Evolutionary conservation across 2,329 filamentous ascomycete species (phyloP), one percentile per base, ranked within the genome.

Genomic region (Xylariaceae sp.): DNA sequence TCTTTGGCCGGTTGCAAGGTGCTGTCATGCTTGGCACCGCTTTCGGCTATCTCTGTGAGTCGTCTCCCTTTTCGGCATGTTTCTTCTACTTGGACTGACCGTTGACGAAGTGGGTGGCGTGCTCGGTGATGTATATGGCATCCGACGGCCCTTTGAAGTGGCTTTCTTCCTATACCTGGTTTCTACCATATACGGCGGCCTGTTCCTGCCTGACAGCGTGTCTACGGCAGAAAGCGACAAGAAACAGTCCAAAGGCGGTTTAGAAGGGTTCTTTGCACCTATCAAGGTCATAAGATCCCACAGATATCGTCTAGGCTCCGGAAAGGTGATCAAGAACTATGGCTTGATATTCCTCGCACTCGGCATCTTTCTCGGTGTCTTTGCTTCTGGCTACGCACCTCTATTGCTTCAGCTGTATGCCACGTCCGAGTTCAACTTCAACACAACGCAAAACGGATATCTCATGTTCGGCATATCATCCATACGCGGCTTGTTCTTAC

Each of bases 311-410:
- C 66, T 81, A 0, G 58, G 60, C 1, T 72, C 75, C 44, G 85
- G 85, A 1, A 69, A 67, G 1, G 58, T 76, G 5, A 70, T 67
- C 43, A 80, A 68, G 15, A 81, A 87, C 54, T 81, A 81, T 19
- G 84, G 85, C 1, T 75, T 86, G 0, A 66, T 85, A 3, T 77
- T 87, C 1, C 75, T 89, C 3, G 85, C 82, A 17, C 67, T 74
- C 0, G 85, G 85, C 1, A 82, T 86, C 2, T 89, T 87, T 51
- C 66, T 86, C 0, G 84, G 81, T 0, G 83, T 88, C 61, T 72
- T 87, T 1, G 84, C 85, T 0, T 87, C 85, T 0, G 83, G 82
- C 1, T 89, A 86, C 48, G 83, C 85, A 0, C 80, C 82, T 0
- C 72, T 80, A 0, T 68, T 89, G 0, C 74, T 82, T 31, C 80